Base-by-base conservation (phyloP, 257 asterid genomes). In the Solanum sejunctum region DNA sequence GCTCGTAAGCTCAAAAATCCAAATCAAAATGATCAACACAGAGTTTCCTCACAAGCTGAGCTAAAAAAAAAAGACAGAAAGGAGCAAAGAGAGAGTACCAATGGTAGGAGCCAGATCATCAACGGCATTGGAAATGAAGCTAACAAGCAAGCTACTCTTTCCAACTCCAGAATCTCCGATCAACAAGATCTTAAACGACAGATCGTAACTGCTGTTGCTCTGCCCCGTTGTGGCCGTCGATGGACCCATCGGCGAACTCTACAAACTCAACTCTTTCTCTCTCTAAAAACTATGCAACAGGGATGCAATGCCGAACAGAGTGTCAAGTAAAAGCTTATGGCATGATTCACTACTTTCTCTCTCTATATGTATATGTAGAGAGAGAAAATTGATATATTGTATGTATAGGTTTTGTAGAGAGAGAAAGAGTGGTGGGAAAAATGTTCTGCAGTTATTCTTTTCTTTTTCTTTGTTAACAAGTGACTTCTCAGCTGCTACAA, bases 401-500 rank as follows among this genome's bases (percentile, higher is more conserved):
- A 70, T 41, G 32, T 18, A 71, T 18, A 41, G 55, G 28, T 41
- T 63, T 21, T 67, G 23, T 36, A 8, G 77, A 36, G 77, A 32
- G 73, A 32, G 75, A 36, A 5, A 10, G 79, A 17, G 54, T 43
- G 55, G 79, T 81, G 67, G 85, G 81, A 54, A 82, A 43, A 84
- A 86, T 75, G 89, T 80, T 78, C 86, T 87, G 82, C 82, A 26
- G 63, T 26, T 52, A 77, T 77, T 89, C 92, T 17, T 88, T 84
- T 86, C 92, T 26, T 80, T 86, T 77, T 58, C 84, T 71, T 79
- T 55, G 56, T 80, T 21, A 51, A 66, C 80, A 66, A 39, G 82
- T 20, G 47, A 75, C 63, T 86, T 80, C 85, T 84, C 87, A 75
- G 90, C 86, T 87, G 86, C 93, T 89, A 92, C 89, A 89, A 91